A percentile compares a stretch with the other conserved stretches of the same genome.
Conservation (phyloP, 1,139 yeast species). For the Arxiozyma telluris region DNA sequence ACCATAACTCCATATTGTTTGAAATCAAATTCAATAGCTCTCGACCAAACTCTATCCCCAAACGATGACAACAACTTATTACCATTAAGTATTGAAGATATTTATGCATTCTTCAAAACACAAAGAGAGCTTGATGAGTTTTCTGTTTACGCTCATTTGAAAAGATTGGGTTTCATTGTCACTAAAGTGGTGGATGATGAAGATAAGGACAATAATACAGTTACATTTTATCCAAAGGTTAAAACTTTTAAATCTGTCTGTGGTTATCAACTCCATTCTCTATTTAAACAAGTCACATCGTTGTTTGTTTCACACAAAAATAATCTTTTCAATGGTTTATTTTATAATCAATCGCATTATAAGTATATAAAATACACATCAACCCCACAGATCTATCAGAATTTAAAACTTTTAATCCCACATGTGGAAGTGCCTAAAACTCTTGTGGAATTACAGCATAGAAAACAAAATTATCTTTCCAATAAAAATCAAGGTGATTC, state of each 20-base stretch:
- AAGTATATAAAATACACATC: conserved; percentile 31
- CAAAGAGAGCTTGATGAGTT: conserved; percentile 47
- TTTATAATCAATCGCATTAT: conserved; percentile 26
- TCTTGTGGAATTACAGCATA: conserved; percentile 6
- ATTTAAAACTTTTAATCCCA: conserved; percentile 34
- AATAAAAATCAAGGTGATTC: not conserved
- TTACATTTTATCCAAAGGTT: conserved; percentile 16
- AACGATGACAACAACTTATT: conserved; percentile 9
- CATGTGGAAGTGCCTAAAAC: conserved; percentile 20
- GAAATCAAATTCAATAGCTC: not conserved
- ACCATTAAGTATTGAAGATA: conserved; percentile 52
- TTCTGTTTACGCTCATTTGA: conserved; percentile 65
- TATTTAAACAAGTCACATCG: conserved; percentile 15
- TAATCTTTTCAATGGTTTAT: conserved; percentile 16
- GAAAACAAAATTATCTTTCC: not conserved
- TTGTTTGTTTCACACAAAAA: conserved; percentile 6
- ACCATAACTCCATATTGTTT: conserved; percentile 46
- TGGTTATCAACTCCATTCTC: conserved; percentile 8
- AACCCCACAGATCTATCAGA: conserved; percentile 35
- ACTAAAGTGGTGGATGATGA: conserved; percentile 8
- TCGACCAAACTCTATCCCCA: not conserved
- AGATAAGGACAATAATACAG: conserved; percentile 1
- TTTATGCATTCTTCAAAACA: conserved; percentile 46
- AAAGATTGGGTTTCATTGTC: conserved; percentile 72
- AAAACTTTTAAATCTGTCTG: not conserved